Percentiles rank a stretch among this genome's conserved stretches.
Conservation (phyloP, 257 asterid genomes). For the Gentiana macrophylla region DNA sequence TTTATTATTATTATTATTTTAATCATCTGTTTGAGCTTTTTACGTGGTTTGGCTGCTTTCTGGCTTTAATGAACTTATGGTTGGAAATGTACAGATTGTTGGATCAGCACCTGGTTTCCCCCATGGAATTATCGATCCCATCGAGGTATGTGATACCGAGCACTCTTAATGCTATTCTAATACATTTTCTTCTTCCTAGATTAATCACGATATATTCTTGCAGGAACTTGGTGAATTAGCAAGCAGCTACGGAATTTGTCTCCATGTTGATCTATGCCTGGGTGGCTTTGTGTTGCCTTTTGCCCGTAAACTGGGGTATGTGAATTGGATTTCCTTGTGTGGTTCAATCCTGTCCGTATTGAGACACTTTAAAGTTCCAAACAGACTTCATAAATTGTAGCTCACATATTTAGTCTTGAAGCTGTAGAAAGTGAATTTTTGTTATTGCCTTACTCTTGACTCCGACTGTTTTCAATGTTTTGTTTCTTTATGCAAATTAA, state of each 20-base stretch:
- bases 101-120: conserved; percentile 99
- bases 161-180: neutral
- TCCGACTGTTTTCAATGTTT: neutral
- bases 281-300: conserved; percentile 98
- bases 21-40: too few relatives aligned
- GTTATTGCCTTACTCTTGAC: neutral
- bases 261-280: conserved; percentile 97
- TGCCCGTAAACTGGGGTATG: conserved; percentile 97
- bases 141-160: conserved; percentile 50
- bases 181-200: conserved; percentile 7
- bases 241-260: conserved; percentile 49
- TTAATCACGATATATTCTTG: conserved; percentile 11
- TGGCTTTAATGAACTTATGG: neutral
- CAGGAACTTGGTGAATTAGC: conserved; percentile 96
- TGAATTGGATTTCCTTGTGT: neutral
- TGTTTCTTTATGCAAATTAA: too few relatives aligned
- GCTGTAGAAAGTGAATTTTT: neutral
- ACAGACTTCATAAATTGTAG: neutral
- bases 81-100: conserved; percentile 54
- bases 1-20: too few relatives aligned
- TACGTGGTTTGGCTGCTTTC: conserved; percentile 1
- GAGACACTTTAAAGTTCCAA: neutral
- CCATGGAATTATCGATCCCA: conserved; percentile 98
- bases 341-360: neutral
- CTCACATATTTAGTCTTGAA: neutral